Evolutionary conservation across 768 basidiomycete species (phyloP), one percentile per base, ranked within the genome.

Genomic region (Dioszegia crocea): DNA sequence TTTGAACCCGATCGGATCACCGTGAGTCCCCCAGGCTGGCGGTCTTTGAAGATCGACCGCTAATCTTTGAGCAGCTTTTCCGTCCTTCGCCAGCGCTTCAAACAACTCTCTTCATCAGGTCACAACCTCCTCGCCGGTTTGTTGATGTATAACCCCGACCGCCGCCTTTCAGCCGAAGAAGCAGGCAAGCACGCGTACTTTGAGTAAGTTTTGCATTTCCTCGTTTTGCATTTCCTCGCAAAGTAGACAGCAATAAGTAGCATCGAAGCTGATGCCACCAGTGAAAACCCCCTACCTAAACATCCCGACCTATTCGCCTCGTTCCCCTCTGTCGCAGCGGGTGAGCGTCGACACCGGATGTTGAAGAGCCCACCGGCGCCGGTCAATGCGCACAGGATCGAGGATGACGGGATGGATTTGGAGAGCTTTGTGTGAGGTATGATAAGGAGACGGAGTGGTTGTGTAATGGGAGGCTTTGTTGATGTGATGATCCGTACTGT

Each of bases 281-380:
- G 91, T 4, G 96, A 98, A 78, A 87, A 91, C 0, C 96, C 96
- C 0, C 78, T 89, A 36, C 96, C 96, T 0, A 98, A 99, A 73
- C 93, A 98, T 75, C 89, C 91, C 16, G 91, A 94, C 71, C 79
- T 98, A 59, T 98, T 99, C 78, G 84, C 88, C 1, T 93, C 91
- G 2, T 99, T 98, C 77, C 96, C 96, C 29, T 93, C 90, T 36
- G 85, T 88, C 24, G 96, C 96, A 23, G 94, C 93, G 17, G 96
- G 96, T 36, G 96, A 99, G 80, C 91, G 87, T 24, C 62, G 68
- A 19, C 71, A 72, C 48, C 62, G 68, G 40, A 55, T 63, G 3
- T 30, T 72, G 10, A 56, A 65, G 17, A 66, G 64, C 39, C 73
- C 73, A 0, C 54, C 62, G n/a, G 71, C 73, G 24, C 73, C 73